Conservation (phyloP, 208 protist genomes). For the Acanthamoeba sp. region DNA sequence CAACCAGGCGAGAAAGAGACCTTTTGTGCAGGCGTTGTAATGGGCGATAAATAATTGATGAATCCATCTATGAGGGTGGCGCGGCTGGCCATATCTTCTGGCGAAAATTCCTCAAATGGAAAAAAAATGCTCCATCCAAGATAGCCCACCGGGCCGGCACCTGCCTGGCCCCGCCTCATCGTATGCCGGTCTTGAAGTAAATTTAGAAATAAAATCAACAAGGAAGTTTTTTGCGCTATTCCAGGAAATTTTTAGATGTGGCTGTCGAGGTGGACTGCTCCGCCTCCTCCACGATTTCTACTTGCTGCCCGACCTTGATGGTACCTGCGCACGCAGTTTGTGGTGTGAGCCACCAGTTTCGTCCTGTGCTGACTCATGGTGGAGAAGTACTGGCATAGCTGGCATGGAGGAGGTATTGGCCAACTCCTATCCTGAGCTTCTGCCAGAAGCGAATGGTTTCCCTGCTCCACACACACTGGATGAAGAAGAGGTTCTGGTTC, state of each 20-base stretch:
- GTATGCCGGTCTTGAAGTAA: neutral
- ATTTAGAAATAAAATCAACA: neutral
- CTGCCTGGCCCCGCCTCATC: neutral
- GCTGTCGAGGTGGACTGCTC: neutral
- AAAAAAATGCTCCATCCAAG: slow-evolving; percentile 19
- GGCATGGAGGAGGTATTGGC: neutral
- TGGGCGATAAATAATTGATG: slow-evolving; percentile 20
- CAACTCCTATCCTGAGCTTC: slow-evolving; percentile 41
- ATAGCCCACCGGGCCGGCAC: neutral
- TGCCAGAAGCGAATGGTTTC: slow-evolving; percentile 34
- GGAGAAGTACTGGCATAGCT: neutral
- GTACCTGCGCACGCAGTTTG: neutral
- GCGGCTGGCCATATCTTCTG: neutral
- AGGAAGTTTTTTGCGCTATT: neutral
- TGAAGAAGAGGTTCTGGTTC: neutral
- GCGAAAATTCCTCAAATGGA: slow-evolving; percentile 32
- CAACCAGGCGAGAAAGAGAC: neutral
- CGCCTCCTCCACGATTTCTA: neutral
- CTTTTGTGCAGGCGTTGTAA: slow-evolving; percentile 11
- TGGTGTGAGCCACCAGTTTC: neutral
- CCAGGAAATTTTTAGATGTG: neutral
- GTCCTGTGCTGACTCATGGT: neutral
- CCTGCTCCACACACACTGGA: neutral
- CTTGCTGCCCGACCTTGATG: slow-evolving; percentile 16
- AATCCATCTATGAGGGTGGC: slow-evolving; percentile 28